A percentile compares a stretch with the other conserved stretches of the same genome.
Evolutionary conservation across 108 stramenopile genomes (phyloP).

Genomic region (Skeletonema potamos): DNA sequence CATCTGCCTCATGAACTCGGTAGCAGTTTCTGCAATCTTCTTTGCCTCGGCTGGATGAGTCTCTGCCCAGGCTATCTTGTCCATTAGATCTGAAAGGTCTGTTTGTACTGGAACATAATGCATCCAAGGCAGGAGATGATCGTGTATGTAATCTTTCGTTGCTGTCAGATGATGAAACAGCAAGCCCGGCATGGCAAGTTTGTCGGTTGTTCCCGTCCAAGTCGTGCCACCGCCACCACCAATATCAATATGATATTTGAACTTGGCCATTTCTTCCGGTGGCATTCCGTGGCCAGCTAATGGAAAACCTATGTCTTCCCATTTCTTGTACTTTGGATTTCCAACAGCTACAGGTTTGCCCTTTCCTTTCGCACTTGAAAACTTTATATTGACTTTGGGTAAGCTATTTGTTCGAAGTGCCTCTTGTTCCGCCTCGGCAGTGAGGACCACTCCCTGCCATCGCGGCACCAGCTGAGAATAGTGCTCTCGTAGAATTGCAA

Average conservation of each 20-base stretch:
- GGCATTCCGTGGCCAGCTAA: neutral
- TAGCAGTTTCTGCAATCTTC: conserved; percentile 4
- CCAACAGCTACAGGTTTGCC: neutral
- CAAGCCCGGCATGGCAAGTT: conserved; percentile 12
- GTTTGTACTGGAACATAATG: conserved; percentile 12
- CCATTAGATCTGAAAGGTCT: conserved; percentile 13
- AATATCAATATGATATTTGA: conserved; percentile 23
- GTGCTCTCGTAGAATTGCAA: neutral
- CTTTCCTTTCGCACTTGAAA: neutral
- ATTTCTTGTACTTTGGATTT: neutral
- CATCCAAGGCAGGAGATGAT: conserved; percentile 8
- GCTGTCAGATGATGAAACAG: conserved; percentile 17
- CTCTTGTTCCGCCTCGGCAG: conserved; percentile 4
- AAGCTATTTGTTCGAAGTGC: neutral
- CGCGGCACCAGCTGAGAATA: neutral
- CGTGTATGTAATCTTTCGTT: conserved; percentile 20
- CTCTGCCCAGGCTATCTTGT: conserved; percentile 22
- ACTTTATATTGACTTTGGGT: neutral
- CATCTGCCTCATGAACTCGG: conserved; percentile 15
- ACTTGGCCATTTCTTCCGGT: neutral
- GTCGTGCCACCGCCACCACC: conserved; percentile 16
- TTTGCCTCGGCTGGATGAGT: conserved; percentile 8
- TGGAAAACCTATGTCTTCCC: neutral
- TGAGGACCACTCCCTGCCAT: conserved; percentile 3
- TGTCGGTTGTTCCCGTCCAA: conserved; percentile 12